Conservation (phyloP, 192 early-diverging fungal genomes). For the Phlyctochytrium planicorne region DNA sequence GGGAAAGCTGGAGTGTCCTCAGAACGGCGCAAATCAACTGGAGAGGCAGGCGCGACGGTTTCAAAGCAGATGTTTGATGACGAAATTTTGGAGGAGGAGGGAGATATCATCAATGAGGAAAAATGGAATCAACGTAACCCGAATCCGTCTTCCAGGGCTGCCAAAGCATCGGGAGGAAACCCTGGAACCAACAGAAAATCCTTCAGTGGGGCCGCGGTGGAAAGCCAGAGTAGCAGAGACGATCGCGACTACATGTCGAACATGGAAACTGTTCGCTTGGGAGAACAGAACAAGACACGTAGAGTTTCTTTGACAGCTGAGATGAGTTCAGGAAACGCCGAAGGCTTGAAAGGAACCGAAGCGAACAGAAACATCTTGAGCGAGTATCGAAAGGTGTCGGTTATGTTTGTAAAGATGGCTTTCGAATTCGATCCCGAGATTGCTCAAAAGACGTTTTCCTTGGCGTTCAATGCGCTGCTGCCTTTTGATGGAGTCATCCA, state of each 20-base stretch:
- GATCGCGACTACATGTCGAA: no score
- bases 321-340: no score
- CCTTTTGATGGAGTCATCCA: constrained; percentile 29
- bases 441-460: constrained; percentile 21
- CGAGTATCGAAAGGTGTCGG: constrained; percentile 25
- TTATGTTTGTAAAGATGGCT: constrained; percentile 31
- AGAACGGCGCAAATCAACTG: background rate
- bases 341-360: background rate
- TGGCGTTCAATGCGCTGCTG: constrained; percentile 16
- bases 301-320: no score
- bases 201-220: background rate
- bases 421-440: constrained; percentile 19
- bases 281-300: background rate
- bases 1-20: no score
- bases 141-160: background rate
- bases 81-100: background rate
- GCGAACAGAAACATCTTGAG: background rate
- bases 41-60: background rate
- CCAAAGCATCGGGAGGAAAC: background rate
- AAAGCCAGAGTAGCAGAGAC: no score
- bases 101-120: no score
- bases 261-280: no score
- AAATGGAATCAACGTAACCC: no score
- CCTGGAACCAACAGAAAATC: background rate
- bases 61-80: background rate